phyloP scores from a whole-genome alignment of 192 early-diverging fungal species.

The Chytriomyces sp. region DNA sequence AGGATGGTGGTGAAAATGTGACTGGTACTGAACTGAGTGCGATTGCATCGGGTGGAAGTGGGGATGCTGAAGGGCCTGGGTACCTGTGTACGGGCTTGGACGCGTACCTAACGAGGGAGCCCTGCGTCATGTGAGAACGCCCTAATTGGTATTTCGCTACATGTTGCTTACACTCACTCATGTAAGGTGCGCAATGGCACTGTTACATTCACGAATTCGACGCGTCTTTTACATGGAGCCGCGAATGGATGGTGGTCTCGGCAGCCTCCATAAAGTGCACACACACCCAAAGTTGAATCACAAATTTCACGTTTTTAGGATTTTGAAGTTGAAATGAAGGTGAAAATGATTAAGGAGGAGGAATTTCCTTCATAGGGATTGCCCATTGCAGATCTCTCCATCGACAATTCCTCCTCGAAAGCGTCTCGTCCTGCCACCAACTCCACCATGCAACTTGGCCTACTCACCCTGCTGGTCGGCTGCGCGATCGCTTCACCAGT shows the following conservation, averaged over 20 bases:
- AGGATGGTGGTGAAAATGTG: slow-evolving; percentile 18
- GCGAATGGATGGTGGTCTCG: slow-evolving; percentile 40
- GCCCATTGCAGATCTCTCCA: too few species aligned
- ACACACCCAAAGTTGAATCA: slow-evolving; percentile 72
- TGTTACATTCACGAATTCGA: slow-evolving; percentile 90
- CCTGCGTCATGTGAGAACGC: slow-evolving; percentile 86
- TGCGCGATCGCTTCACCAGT: too few species aligned
- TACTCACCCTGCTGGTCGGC: too few species aligned
- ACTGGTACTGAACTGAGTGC: neutral
- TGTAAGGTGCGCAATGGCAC: slow-evolving; percentile 82
- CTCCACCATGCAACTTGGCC: too few species aligned
- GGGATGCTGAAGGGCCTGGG: slow-evolving; percentile 28
- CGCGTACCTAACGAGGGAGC: slow-evolving; percentile 79
- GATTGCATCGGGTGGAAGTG: neutral
- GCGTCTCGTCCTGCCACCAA: too few species aligned
- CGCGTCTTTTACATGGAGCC: slow-evolving; percentile 74
- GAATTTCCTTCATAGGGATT: too few species aligned
- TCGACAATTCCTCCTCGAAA: too few species aligned
- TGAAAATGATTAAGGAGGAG: too few species aligned
- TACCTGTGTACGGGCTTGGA: slow-evolving; percentile 87
- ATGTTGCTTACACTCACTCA: slow-evolving; percentile 23
- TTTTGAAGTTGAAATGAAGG: too few species aligned
- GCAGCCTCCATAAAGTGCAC: slow-evolving; percentile 67
- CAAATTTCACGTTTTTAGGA: slow-evolving; percentile 62
- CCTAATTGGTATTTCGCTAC: neutral